These are phyloP conservation scores for Solanum clarkiae DNA, from an alignment of 257 asterid species.

Conservation along the genomic window DNA sequence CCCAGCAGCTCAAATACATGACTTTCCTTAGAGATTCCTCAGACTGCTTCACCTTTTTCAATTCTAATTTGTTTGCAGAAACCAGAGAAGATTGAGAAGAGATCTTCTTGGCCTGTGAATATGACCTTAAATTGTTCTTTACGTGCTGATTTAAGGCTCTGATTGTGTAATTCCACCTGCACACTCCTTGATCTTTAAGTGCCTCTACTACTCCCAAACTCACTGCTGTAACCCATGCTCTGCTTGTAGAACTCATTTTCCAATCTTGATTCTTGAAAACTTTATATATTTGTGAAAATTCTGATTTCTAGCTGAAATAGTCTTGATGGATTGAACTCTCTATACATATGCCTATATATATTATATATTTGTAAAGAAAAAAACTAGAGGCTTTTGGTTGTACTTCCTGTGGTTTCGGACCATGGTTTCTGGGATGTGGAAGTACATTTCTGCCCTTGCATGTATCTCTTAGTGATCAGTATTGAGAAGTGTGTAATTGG, in stretches of 20 bases:
- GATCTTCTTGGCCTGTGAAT: constrained; percentile 3
- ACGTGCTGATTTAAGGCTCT: constrained; percentile 6
- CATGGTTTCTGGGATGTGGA: background rate
- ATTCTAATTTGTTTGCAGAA: background rate
- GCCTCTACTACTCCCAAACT: constrained; percentile 11
- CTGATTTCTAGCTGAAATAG: background rate
- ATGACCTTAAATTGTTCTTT: background rate
- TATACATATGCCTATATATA: background rate
- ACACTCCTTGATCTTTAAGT: constrained; percentile 15
- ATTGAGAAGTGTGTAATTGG: background rate
- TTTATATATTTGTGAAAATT: background rate
- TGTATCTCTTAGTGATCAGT: background rate
- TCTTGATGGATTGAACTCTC: background rate
- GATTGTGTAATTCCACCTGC: constrained; percentile 9
- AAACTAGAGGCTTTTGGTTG: background rate
- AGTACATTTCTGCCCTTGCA: background rate
- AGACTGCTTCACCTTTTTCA: background rate
- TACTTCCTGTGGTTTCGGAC: background rate
- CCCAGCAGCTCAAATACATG: no score
- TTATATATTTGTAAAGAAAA: no score
- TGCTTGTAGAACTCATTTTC: constrained; percentile 14
- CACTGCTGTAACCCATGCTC: constrained; percentile 13
- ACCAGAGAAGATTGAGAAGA: background rate
- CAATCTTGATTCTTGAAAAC: background rate
- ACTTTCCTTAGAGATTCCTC: no score